Percentiles rank a stretch among this genome's conserved stretches.
Conservation (phyloP, 1,284 basidiomycete genomes). For the Stereum hirsutum region DNA sequence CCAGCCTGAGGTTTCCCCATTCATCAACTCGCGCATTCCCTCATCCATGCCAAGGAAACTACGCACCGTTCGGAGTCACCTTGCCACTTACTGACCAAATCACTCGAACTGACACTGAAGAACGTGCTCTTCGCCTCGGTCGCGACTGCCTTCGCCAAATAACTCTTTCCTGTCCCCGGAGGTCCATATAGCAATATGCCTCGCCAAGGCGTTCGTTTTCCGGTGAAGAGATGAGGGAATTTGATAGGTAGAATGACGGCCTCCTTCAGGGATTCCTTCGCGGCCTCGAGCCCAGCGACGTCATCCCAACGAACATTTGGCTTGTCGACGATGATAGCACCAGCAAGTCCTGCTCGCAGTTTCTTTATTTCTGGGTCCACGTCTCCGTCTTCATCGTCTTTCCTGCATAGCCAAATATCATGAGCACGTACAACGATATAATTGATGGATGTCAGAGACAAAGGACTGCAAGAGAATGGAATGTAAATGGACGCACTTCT, state of each 20-base stretch:
- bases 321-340: constrained; percentile 88
- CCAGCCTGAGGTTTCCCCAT: constrained; percentile 54
- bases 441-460: not conserved
- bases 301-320: constrained; percentile 98
- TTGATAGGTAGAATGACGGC: constrained; percentile 99
- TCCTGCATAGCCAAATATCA: constrained; percentile 25
- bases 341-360: constrained; percentile 79
- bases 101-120: constrained; percentile 93
- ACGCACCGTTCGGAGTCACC: constrained; percentile 92
- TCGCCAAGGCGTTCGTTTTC: constrained; percentile 94
- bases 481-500: constrained; percentile 46
- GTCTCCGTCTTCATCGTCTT: constrained; percentile 68
- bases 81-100: constrained; percentile 99
- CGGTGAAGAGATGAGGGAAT: constrained; percentile 97
- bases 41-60: constrained; percentile 1
- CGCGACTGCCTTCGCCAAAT: constrained; percentile 95
- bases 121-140: constrained; percentile 99
- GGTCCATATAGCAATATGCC: constrained; percentile 96
- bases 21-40: constrained; percentile 1
- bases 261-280: constrained; percentile 95
- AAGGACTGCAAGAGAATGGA: too few species aligned
- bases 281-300: constrained; percentile 90
- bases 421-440: not conserved
- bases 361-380: constrained; percentile 94
- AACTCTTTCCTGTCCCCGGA: constrained; percentile 92